phyloP scores from a whole-genome alignment of 2,329 filamentous ascomycete genomes.

The Hymenoscyphus linearis region DNA sequence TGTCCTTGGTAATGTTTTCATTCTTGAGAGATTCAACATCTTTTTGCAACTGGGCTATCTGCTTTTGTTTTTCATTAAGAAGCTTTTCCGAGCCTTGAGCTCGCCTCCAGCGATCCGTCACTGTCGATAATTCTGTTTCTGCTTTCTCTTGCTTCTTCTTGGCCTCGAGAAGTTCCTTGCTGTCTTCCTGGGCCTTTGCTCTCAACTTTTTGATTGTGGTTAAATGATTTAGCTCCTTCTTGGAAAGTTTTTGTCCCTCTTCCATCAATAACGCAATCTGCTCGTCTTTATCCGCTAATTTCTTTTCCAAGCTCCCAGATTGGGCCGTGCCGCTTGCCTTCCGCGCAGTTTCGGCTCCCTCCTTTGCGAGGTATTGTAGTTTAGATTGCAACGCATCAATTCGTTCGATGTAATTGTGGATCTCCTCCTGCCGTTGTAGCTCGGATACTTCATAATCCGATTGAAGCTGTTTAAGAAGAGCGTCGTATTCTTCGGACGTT shows the following conservation, averaged over 20 bases:
- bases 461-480: constrained; percentile 35
- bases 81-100: constrained; percentile 52
- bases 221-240: constrained; percentile 79
- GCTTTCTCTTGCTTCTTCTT: constrained; percentile 56
- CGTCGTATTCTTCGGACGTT: constrained; percentile 34
- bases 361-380: constrained; percentile 78
- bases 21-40: constrained; percentile 57
- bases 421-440: constrained; percentile 67
- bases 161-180: constrained; percentile 57
- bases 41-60: constrained; percentile 45
- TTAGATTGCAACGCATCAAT: constrained; percentile 92
- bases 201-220: constrained; percentile 78
- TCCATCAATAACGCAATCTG: constrained; percentile 86
- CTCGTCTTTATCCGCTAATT: constrained; percentile 82
- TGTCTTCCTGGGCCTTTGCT: constrained; percentile 57
- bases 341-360: constrained; percentile 71
- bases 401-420: constrained; percentile 76
- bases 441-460: constrained; percentile 28
- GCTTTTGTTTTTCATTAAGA: constrained; percentile 47
- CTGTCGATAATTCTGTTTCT: constrained; percentile 42
- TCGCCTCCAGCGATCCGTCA: constrained; percentile 45
- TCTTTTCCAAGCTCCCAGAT: constrained; percentile 65
- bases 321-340: constrained; percentile 58
- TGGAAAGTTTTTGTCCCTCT: constrained; percentile 84
- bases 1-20: constrained; percentile 58